These are phyloP conservation scores for Paraphaeosphaeria sporulosa DNA, from an alignment of 2,329 filamentous ascomycete genomes.

Conservation along the genomic window DNA sequence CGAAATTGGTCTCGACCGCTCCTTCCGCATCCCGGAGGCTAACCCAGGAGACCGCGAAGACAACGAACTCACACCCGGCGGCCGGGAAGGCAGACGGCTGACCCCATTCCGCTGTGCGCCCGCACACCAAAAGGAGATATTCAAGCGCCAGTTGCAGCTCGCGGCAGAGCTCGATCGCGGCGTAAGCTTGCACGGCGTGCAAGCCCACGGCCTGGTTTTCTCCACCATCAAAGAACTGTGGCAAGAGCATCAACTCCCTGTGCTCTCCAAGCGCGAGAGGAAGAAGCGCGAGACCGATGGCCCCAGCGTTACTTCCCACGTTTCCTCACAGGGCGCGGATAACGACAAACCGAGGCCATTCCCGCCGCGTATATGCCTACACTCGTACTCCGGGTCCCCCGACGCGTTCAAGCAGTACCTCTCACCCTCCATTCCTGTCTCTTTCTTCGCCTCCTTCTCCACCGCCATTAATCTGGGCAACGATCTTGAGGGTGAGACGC, in stretches of 20 bases:
- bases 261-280: slow-evolving; percentile 66
- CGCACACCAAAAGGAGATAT: slow-evolving; percentile 71
- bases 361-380: slow-evolving; percentile 88
- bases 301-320: neutral
- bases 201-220: slow-evolving; percentile 75
- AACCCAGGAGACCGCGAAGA: slow-evolving; percentile 59
- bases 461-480: slow-evolving; percentile 77
- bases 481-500: slow-evolving; percentile 53
- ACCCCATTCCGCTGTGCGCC: slow-evolving; percentile 73
- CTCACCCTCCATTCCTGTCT: slow-evolving; percentile 73
- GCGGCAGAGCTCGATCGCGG: slow-evolving; percentile 72
- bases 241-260: slow-evolving; percentile 72
- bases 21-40: slow-evolving; percentile 73
- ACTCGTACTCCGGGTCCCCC: slow-evolving; percentile 87
- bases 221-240: slow-evolving; percentile 71
- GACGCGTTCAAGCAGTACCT: slow-evolving; percentile 77
- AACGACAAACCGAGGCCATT: slow-evolving; percentile 65
- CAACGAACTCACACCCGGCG: slow-evolving; percentile 68
- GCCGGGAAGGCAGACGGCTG: slow-evolving; percentile 72
- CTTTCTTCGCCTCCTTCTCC: slow-evolving; percentile 90
- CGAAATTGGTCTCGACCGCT: slow-evolving; percentile 79
- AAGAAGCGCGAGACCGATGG: slow-evolving; percentile 36
- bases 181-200: slow-evolving; percentile 76
- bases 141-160: slow-evolving; percentile 73
- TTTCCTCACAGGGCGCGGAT: neutral